Base-by-base conservation (phyloP, 371 early-diverging fungal genomes). In the Mucor irregularis region DNA sequence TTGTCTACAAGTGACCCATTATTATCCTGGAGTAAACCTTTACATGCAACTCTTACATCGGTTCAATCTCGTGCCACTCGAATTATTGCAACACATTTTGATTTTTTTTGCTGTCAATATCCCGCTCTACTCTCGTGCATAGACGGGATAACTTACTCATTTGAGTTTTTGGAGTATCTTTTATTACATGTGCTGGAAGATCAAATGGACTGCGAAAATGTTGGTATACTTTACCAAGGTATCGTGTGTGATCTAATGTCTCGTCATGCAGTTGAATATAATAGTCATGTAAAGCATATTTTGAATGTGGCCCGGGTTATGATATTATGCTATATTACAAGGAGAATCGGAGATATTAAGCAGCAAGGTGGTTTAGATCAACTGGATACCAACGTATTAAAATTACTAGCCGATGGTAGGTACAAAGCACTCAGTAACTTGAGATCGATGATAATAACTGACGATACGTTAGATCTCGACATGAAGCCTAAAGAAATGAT, bases 61-160 rank as follows among this genome's bases (percentile, higher is more conserved):
- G 61, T 65, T 10, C 66, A 64, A 10, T 55, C 64, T 5, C 52
- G 61, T 26, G 60, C 71, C 0, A 71, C 69, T 6, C 53, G 49
- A 8, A 66, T 49, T 13, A 58, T 75, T 21, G 70, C 73, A 7
- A 51, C 47, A 13, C 56, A 71, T 33, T 75, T 75, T 38, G 49
- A 64, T 13, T 71, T 67, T 33, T 71, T 64, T 38, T 71, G 69
- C 33, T 58, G 66, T 5, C 59, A 71, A 42, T 76, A 73, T 28
- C 73, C 76, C 1, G 68, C 71, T 3, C 31, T 76, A 8, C 37
- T 73, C 22, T 73, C 73, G 3, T 76, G 73, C 28, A 68, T 76
- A 19, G 76, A 76, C 51, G 76, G 73, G 1, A 67, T 76, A 45
- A 68, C 62, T 13, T 73, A 73, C 16, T 66, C 76, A 0, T 63